These are phyloP conservation scores for Xylaria longipes DNA, from an alignment of 495 filamentous ascomycete genomes.

Conservation along the genomic window DNA sequence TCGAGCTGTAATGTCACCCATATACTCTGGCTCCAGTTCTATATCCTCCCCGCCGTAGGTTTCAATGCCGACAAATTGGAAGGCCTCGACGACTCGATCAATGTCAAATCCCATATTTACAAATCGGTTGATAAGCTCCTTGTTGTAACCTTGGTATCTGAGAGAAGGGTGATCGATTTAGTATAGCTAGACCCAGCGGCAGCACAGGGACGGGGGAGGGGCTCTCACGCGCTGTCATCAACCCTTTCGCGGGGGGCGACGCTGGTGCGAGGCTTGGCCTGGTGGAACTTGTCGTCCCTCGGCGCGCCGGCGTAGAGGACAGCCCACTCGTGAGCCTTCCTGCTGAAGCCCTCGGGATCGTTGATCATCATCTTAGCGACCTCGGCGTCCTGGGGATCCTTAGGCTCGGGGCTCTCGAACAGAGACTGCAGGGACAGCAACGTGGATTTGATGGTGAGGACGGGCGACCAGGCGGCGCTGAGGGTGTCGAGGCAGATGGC, in stretches of 20 bases:
- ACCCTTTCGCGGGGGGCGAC: conserved; percentile 29
- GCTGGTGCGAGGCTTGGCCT: conserved; percentile 26
- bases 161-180: neutral
- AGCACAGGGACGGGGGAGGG: neutral
- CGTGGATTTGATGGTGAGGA: conserved; percentile 94
- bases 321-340: conserved; percentile 89
- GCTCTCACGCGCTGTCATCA: conserved; percentile 48
- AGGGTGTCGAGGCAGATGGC: conserved; percentile 98
- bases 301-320: conserved; percentile 83
- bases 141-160: conserved; percentile 91
- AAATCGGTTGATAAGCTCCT: conserved; percentile 86
- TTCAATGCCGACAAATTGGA: conserved; percentile 82
- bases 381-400: conserved; percentile 96
- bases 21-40: conserved; percentile 81
- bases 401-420: conserved; percentile 91
- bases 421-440: conserved; percentile 92
- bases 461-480: conserved; percentile 87
- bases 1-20: conserved; percentile 86
- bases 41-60: conserved; percentile 78
- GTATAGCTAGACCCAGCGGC: neutral
- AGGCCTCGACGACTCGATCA: conserved; percentile 83
- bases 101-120: conserved; percentile 93
- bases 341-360: conserved; percentile 77
- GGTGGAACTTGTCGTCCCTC: conserved; percentile 44
- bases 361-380: conserved; percentile 90